Percentiles rank a stretch among this genome's conserved stretches.
Conservation (phyloP, 768 basidiomycete genomes). For the Podaxis mareebaensis region DNA sequence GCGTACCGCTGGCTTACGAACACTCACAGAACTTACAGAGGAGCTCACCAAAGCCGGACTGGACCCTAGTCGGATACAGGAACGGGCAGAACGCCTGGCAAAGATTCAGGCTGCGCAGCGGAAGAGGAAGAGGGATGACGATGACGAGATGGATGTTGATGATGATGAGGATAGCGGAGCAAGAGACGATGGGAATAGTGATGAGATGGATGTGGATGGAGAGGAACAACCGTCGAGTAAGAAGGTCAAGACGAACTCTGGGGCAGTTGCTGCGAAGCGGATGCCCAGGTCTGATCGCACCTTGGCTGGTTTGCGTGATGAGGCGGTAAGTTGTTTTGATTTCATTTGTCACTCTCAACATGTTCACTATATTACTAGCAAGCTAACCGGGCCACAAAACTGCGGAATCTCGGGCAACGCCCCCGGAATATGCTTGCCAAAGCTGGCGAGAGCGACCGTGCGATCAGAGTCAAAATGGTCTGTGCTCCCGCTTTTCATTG, state of each 20-base stretch:
- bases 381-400: slow-evolving; percentile 73
- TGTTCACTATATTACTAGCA: slow-evolving; percentile 48
- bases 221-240: slow-evolving; percentile 56
- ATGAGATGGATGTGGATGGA: slow-evolving; percentile 52
- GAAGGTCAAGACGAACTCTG: slow-evolving; percentile 61
- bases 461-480: slow-evolving; percentile 83
- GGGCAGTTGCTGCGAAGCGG: slow-evolving; percentile 51
- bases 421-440: slow-evolving; percentile 85
- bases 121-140: slow-evolving; percentile 59
- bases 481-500: slow-evolving; percentile 21
- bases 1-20: slow-evolving; percentile 72
- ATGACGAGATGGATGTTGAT: slow-evolving; percentile 65
- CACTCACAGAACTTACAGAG: slow-evolving; percentile 72
- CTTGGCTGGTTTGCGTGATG: slow-evolving; percentile 77
- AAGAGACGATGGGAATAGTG: slow-evolving; percentile 43
- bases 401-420: slow-evolving; percentile 87
- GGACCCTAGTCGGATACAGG: slow-evolving; percentile 85
- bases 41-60: slow-evolving; percentile 87
- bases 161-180: slow-evolving; percentile 45
- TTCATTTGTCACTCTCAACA: neutral
- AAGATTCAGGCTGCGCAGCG: slow-evolving; percentile 71
- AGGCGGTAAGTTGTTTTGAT: slow-evolving; percentile 47
- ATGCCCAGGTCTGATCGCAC: slow-evolving; percentile 73
- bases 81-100: slow-evolving; percentile 82
- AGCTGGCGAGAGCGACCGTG: slow-evolving; percentile 88